These are phyloP conservation scores for Saccharomycopsis schoenii DNA, from an alignment of 805 yeast genomes.

Conservation along the genomic window DNA sequence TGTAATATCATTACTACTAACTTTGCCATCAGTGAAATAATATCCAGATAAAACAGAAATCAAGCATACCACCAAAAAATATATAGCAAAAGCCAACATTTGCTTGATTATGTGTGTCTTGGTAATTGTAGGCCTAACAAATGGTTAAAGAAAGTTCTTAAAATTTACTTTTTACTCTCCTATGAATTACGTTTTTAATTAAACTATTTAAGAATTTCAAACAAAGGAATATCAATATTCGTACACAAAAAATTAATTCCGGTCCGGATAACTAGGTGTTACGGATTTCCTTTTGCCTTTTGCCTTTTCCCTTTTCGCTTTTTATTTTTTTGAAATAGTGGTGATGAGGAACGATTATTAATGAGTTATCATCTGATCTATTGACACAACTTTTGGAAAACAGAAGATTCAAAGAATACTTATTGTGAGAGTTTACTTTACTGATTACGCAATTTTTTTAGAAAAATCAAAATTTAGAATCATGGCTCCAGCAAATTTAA, in stretches of 20 bases:
- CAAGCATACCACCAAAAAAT: not conserved
- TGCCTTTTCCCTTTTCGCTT: not conserved
- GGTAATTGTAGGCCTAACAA: not conserved
- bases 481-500: slow-evolving; percentile 26
- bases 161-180: too few relatives aligned
- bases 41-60: not conserved
- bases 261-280: not conserved
- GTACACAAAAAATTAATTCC: not conserved
- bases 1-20: not conserved
- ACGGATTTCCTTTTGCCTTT: not conserved
- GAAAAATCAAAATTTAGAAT: not conserved
- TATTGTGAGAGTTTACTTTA: too few relatives aligned
- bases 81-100: not conserved
- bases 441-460: not conserved
- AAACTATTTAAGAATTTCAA: too few relatives aligned
- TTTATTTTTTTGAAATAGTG: not conserved
- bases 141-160: not conserved
- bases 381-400: too few relatives aligned
- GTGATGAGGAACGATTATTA: not conserved
- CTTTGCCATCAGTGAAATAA: not conserved
- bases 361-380: too few relatives aligned
- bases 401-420: too few relatives aligned
- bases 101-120: not conserved
- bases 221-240: too few relatives aligned
- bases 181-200: too few relatives aligned